Evolutionary conservation across 2,329 filamentous ascomycete species (phyloP).

Genomic region (Chaetomium sp.): DNA sequence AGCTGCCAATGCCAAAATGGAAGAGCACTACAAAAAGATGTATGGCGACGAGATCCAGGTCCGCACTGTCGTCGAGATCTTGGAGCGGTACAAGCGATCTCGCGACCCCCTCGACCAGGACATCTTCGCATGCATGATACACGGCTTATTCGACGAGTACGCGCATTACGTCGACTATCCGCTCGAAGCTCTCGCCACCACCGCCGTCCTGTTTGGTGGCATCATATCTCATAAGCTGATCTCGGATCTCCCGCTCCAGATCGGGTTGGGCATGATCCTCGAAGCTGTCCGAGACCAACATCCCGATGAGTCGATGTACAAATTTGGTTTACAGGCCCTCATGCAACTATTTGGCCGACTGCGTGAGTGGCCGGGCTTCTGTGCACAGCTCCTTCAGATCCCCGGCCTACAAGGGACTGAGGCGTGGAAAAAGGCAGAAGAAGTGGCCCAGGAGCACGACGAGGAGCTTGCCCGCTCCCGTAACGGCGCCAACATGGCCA

Average conservation of each 20-base stretch:
- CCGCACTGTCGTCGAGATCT: constrained; percentile 78
- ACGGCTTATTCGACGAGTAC: constrained; percentile 96
- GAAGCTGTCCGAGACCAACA: constrained; percentile 87
- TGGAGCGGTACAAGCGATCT: constrained; percentile 87
- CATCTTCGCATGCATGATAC: constrained; percentile 97
- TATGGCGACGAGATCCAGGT: constrained; percentile 90
- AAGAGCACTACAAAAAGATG: constrained; percentile 97
- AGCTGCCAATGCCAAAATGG: constrained; percentile 87
- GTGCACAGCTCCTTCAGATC: constrained; percentile 79
- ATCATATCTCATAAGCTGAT: constrained; percentile 94
- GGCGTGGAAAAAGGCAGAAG: constrained; percentile 78
- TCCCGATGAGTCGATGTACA: constrained; percentile 90
- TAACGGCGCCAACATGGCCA: constrained; percentile 50
- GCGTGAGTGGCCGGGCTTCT: constrained; percentile 94
- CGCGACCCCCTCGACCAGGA: constrained; percentile 84
- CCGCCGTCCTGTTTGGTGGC: constrained; percentile 92
- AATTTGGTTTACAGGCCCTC: constrained; percentile 93
- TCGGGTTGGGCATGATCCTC: constrained; percentile 96
- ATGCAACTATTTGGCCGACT: constrained; percentile 84
- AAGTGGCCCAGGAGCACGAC: constrained; percentile 70
- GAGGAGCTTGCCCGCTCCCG: constrained; percentile 60
- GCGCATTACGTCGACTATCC: constrained; percentile 94
- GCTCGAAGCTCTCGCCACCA: constrained; percentile 91
- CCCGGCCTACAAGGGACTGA: constrained; percentile 82
- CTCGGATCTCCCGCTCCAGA: constrained; percentile 84